These are phyloP conservation scores for Maudiozyma saulgeensis DNA, from an alignment of 805 yeast species.

Conservation along the genomic window DNA sequence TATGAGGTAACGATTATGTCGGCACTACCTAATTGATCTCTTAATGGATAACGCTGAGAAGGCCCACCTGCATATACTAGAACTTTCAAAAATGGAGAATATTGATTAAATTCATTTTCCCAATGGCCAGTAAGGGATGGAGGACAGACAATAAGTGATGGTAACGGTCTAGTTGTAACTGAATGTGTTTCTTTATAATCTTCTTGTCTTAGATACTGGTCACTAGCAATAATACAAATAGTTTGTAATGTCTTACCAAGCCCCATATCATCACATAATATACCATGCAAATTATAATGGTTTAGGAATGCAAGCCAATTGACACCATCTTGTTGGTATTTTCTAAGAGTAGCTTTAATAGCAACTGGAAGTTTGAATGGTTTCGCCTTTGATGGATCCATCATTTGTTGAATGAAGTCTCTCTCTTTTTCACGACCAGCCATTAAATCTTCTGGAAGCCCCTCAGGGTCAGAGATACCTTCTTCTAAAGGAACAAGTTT, in stretches of 20 bases:
- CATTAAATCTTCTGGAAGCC: constrained; percentile 73
- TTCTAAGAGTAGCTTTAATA: constrained; percentile 84
- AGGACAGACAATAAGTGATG: constrained; percentile 87
- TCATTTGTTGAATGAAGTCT: constrained; percentile 92
- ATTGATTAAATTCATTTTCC: constrained; percentile 89
- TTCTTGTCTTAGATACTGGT: constrained; percentile 76
- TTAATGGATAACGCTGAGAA: constrained; percentile 47
- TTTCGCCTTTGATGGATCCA: constrained; percentile 87
- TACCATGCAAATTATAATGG: constrained; percentile 92
- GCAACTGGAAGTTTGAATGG: constrained; percentile 84
- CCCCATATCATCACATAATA: constrained; percentile 99
- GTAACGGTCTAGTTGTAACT: constrained; percentile 61
- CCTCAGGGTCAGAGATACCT: constrained; percentile 91
- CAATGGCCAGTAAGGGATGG: constrained; percentile 98
- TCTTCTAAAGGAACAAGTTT: constrained; percentile 94
- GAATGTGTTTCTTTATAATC: constrained; percentile 51
- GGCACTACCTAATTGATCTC: constrained; percentile 42
- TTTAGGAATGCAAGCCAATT: constrained; percentile 95
- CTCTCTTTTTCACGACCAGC: constrained; percentile 90
- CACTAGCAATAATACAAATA: constrained; percentile 93
- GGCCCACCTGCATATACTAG: constrained; percentile 94
- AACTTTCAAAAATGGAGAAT: constrained; percentile 78
- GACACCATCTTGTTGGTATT: constrained; percentile 96
- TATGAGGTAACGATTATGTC: constrained; percentile 92
- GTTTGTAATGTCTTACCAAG: constrained; percentile 95